phyloP scores from a whole-genome alignment of 1,139 yeast species.

The Taphrina pruni region DNA sequence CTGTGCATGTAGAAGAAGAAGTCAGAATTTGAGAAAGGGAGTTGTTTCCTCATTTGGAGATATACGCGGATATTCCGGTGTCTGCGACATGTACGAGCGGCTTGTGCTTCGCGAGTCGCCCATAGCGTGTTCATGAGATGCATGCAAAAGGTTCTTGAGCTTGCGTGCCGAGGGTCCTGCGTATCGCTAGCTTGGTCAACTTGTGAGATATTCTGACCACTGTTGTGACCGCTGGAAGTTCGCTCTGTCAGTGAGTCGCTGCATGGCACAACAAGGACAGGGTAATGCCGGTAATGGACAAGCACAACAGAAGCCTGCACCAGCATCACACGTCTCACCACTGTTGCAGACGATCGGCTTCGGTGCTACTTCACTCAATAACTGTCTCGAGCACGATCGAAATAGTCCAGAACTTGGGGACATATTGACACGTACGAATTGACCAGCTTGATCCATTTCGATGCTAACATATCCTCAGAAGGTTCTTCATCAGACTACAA shows the following conservation, averaged over 20 bases:
- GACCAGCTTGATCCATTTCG: too few species aligned
- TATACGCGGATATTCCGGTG: background rate
- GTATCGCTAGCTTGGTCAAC: too few species aligned
- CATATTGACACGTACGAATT: conserved; percentile 39
- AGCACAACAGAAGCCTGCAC: conserved; percentile 14
- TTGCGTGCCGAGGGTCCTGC: too few species aligned
- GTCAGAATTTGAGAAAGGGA: background rate
- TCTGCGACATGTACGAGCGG: background rate
- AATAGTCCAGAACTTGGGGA: conserved; percentile 44
- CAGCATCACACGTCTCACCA: conserved; percentile 13
- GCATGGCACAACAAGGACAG: conserved; percentile 26
- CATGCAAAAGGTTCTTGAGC: too few species aligned
- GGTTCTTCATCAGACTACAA: conserved; percentile 49
- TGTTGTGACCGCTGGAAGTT: too few species aligned
- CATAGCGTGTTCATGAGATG: too few species aligned
- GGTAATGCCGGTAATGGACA: conserved; percentile 16
- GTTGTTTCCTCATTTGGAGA: background rate
- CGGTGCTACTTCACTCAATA: conserved; percentile 23
- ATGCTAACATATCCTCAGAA: conserved; percentile 42
- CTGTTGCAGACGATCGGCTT: conserved; percentile 12
- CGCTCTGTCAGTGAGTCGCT: background rate
- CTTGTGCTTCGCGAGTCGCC: conserved; percentile 1
- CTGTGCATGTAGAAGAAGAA: background rate
- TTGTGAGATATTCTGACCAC: too few species aligned
- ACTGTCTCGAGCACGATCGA: conserved; percentile 38